A percentile compares a stretch with the other conserved stretches of the same genome.
These are phyloP conservation scores for Apiotrichum sp. DNA, from an alignment of 1,284 basidiomycete species.

Conservation along the genomic window DNA sequence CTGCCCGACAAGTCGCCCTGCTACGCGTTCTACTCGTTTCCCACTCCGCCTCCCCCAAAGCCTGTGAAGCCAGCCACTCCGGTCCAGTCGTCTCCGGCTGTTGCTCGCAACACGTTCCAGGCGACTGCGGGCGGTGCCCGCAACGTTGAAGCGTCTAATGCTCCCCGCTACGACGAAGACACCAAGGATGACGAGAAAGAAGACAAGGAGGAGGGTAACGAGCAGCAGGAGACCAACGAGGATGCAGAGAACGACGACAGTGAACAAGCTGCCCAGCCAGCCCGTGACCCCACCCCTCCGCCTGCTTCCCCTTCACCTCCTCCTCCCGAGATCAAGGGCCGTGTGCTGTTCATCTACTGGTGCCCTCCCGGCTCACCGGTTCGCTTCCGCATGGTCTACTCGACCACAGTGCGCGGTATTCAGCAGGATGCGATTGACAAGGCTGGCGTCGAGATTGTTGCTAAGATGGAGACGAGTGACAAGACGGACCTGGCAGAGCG, in stretches of 20 bases:
- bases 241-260: constrained; percentile 3
- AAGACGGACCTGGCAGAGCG: constrained; percentile 63
- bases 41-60: constrained; percentile 45
- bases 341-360: constrained; percentile 74
- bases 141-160: constrained; percentile 16
- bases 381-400: constrained; percentile 80
- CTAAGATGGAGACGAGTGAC: constrained; percentile 70
- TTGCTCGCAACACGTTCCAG: constrained; percentile 37
- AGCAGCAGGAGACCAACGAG: constrained; percentile 6
- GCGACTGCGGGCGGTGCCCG: constrained; percentile 36
- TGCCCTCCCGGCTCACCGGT: constrained; percentile 73
- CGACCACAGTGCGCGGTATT: constrained; percentile 58
- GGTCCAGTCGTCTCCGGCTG: constrained; percentile 6
- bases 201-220: constrained; percentile 12
- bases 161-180: constrained; percentile 14
- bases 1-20: constrained; percentile 42
- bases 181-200: neutral
- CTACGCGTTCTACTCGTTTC: constrained; percentile 70
- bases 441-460: constrained; percentile 45
- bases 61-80: constrained; percentile 5
- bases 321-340: constrained; percentile 25
- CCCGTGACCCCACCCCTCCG: neutral
- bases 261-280: constrained; percentile 8
- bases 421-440: constrained; percentile 56
- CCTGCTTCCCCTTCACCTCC: constrained; percentile 7